Percentiles rank a stretch among this genome's conserved stretches.
Evolutionary conservation across 129 eudicot species (phyloP).

Genomic region (Scalesia atractyloides): DNA sequence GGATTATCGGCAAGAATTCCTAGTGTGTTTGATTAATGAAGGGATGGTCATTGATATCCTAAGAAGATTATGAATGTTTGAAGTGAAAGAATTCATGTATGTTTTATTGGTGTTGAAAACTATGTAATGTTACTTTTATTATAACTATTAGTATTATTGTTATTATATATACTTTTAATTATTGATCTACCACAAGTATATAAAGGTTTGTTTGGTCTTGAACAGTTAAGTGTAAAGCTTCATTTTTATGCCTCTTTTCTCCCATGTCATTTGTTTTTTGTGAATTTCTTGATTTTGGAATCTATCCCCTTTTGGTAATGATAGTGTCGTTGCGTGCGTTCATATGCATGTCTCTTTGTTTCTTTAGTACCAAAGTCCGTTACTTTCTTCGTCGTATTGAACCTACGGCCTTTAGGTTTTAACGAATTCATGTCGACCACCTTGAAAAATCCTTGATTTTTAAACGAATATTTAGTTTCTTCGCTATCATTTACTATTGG

Average conservation of each 20-base stretch:
- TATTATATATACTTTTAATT: slow-evolving; percentile 16
- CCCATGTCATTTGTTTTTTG: not conserved
- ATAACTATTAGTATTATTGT: slow-evolving; percentile 2
- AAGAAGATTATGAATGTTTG: slow-evolving; percentile 27
- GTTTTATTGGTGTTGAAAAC: slow-evolving; percentile 29
- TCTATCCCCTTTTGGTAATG: not conserved
- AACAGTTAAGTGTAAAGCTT: not conserved
- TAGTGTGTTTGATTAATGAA: not conserved
- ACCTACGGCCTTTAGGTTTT: no score
- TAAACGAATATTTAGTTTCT: no score
- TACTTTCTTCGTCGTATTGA: no score
- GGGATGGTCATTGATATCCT: slow-evolving; percentile 13
- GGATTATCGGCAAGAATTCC: not conserved
- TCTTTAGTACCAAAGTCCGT: no score
- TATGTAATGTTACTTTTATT: slow-evolving; percentile 24
- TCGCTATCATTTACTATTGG: no score
- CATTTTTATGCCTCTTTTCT: not conserved
- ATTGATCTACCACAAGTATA: slow-evolving; percentile 35
- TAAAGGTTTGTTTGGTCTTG: slow-evolving; percentile 31
- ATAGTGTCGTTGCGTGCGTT: no score
- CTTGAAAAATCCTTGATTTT: no score
- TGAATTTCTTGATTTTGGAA: not conserved
- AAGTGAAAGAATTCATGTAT: slow-evolving; percentile 31
- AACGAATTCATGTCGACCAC: no score
- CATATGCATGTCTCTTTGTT: no score